Evolutionary conservation across 2,329 filamentous ascomycete species (phyloP).

Genomic region (Decorospora gaudefroyi): DNA sequence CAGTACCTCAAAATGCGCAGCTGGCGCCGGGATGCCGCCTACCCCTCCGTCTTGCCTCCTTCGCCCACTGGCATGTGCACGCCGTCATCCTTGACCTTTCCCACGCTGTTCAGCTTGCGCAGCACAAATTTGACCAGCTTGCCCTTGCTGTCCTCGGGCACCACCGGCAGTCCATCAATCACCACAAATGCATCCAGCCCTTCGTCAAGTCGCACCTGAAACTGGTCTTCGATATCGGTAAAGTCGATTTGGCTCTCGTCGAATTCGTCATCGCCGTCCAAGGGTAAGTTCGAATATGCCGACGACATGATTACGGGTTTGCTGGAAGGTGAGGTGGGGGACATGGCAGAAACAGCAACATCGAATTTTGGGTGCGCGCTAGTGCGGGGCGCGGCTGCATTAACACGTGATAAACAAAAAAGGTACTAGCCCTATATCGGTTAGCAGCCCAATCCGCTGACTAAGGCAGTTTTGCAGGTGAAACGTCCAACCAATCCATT

Average conservation of each 20-base stretch:
- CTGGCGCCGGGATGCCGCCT: constrained; percentile 46
- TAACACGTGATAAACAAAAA: too few species aligned
- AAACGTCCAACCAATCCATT: too few species aligned
- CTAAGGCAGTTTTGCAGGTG: too few species aligned
- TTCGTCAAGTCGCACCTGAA: constrained; percentile 93
- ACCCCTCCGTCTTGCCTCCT: constrained; percentile 84
- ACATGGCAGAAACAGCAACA: constrained; percentile 16
- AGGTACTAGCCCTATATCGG: too few species aligned
- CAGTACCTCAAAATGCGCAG: constrained; percentile 16
- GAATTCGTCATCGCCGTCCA: constrained; percentile 80
- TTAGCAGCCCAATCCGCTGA: too few species aligned
- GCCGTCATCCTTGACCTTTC: constrained; percentile 81
- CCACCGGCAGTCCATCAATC: constrained; percentile 87
- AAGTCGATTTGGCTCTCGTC: constrained; percentile 95
- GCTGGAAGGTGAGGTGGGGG: constrained; percentile 24
- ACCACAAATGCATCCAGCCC: constrained; percentile 96
- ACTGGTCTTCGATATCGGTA: constrained; percentile 90
- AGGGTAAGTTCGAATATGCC: constrained; percentile 85
- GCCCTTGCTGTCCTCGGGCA: constrained; percentile 86
- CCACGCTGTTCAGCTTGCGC: constrained; percentile 86
- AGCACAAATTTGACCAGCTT: constrained; percentile 96
- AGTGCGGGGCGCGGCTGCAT: constrained; percentile 16
- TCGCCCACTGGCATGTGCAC: constrained; percentile 94
- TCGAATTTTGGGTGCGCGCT: constrained; percentile 18
- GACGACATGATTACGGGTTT: constrained; percentile 73